Base-by-base conservation (phyloP, 1,284 basidiomycete species). In the Fomitopsis palustris region DNA sequence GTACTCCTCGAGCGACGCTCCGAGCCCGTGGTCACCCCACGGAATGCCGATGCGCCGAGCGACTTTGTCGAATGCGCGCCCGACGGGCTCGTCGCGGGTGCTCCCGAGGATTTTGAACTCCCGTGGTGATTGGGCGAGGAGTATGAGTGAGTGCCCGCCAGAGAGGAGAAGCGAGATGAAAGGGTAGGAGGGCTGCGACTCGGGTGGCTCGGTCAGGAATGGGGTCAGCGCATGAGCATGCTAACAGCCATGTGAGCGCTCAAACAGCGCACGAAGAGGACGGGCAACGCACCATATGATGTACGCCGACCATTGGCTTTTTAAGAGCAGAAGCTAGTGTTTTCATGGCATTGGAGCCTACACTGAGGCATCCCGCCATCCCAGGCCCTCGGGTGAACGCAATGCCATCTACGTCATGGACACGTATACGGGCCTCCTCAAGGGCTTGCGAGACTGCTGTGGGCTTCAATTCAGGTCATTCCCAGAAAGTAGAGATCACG, bases 171-270 rank as follows among this genome's bases (percentile, higher is more conserved):
- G 79, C 0, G 90, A 90, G 38, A 97, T 80, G 77, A 96, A 97
- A 0, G 96, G 96, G 69, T 90, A 97, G 14, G 69, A 65, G 0
- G 93, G 92, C 4, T 78, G 75, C 19, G 78, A 67, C 0, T 77
- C 70, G 0, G 69, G 59, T 21, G 80, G 75, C 1, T 81, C 75
- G 0, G 95, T 95, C 10, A 97, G 81, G 27, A 93, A 74, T 0
- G 92, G 82, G 0, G 95, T 97, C 1, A 97, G 78, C 0, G 96
- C 93, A 68, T 98, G 95, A 0, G 93, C 96, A 93, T 96, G 95
- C 95, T 95, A 60, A 33, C n/a, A 45, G 54, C 56, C 51, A 25
- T 41, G 37, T 31, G 54, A 25, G 39, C 16, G 35, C 3, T 37
- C 35, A 37, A 41, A 39, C 7, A 41, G 53, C 56, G 19, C 35